Conservation (phyloP, 176 grass and related monocot species). For the Eleusine coracana region DNA sequence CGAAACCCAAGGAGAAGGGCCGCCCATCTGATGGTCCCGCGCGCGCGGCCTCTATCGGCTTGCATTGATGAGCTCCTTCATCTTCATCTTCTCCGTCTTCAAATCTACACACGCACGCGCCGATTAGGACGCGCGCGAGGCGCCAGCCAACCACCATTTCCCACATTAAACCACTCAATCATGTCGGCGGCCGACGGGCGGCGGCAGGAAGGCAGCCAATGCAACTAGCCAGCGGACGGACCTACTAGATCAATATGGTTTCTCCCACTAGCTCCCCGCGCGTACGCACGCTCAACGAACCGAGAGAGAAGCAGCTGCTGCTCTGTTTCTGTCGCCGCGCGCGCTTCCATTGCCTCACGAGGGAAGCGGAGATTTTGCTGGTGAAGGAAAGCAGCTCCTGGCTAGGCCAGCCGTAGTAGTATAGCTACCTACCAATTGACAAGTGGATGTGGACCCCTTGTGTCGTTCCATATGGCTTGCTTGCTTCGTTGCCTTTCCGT, state of each 20-base stretch:
- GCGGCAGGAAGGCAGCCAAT: not conserved
- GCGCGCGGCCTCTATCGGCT: not conserved
- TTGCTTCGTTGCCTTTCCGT: not conserved
- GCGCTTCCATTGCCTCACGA: not conserved
- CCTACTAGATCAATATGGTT: not conserved
- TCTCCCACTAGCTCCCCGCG: not conserved
- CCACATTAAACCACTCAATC: slow-evolving; percentile 62
- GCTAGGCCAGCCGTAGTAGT: not conserved
- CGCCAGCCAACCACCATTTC: slow-evolving; percentile 71
- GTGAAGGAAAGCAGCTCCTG: not conserved
- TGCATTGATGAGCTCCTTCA: slow-evolving; percentile 14
- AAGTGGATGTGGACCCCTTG: not conserved
- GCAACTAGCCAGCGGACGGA: not conserved
- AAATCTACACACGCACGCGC: slow-evolving; percentile 40
- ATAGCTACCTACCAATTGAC: not conserved
- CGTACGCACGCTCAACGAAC: not conserved
- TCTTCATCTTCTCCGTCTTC: not conserved
- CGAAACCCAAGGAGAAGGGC: not conserved
- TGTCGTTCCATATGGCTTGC: not conserved
- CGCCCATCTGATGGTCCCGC: slow-evolving; percentile 9
- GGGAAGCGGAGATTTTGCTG: slow-evolving; percentile 12
- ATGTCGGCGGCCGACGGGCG: slow-evolving; percentile 12
- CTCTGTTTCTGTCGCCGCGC: slow-evolving; percentile 23
- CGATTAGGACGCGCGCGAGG: not conserved
- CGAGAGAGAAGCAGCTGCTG: not conserved